Percentiles rank a stretch among this genome's conserved stretches.
Conservation (phyloP, 805 yeast genomes). For the Suhomyces canberraensis region DNA sequence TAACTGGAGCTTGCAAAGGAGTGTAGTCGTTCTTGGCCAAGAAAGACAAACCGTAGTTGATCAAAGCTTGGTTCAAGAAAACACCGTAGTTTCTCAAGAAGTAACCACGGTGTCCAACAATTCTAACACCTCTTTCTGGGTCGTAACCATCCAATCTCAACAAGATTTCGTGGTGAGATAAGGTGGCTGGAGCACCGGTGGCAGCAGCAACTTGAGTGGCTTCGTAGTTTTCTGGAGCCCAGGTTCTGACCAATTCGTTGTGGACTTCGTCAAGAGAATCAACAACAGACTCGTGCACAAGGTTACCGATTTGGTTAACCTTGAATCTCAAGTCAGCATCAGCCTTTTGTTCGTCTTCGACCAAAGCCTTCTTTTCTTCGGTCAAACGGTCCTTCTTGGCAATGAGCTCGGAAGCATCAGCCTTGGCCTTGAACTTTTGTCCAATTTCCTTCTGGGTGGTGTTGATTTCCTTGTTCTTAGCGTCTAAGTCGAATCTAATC, state of each 20-base stretch:
- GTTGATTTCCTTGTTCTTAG: slow-evolving; percentile 82
- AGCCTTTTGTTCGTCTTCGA: slow-evolving; percentile 70
- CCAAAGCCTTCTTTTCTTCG: slow-evolving; percentile 63
- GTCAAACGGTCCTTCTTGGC: slow-evolving; percentile 75
- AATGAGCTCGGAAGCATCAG: slow-evolving; percentile 83
- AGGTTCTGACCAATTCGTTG: slow-evolving; percentile 81
- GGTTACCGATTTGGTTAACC: slow-evolving; percentile 88
- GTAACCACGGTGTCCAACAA: slow-evolving; percentile 98
- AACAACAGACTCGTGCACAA: slow-evolving; percentile 90
- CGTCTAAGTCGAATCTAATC: slow-evolving; percentile 79
- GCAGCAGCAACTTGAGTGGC: slow-evolving; percentile 70
- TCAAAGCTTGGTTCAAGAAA: slow-evolving; percentile 94
- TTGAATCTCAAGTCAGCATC: slow-evolving; percentile 72
- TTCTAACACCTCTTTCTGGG: slow-evolving; percentile 97
- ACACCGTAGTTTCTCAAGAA: slow-evolving; percentile 95
- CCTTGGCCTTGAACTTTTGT: slow-evolving; percentile 87
- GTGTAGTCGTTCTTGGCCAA: slow-evolving; percentile 74
- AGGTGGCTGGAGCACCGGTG: slow-evolving; percentile 68
- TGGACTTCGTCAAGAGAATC: slow-evolving; percentile 85
- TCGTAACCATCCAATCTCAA: slow-evolving; percentile 96
- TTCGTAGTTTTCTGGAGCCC: slow-evolving; percentile 76
- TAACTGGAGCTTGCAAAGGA: slow-evolving; percentile 97
- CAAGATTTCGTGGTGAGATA: slow-evolving; percentile 94
- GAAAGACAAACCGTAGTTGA: slow-evolving; percentile 90
- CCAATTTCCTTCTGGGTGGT: slow-evolving; percentile 92